Evolutionary conservation across 1,139 yeast genomes (phyloP).

Genomic region (Suhomyces wounanorum): DNA sequence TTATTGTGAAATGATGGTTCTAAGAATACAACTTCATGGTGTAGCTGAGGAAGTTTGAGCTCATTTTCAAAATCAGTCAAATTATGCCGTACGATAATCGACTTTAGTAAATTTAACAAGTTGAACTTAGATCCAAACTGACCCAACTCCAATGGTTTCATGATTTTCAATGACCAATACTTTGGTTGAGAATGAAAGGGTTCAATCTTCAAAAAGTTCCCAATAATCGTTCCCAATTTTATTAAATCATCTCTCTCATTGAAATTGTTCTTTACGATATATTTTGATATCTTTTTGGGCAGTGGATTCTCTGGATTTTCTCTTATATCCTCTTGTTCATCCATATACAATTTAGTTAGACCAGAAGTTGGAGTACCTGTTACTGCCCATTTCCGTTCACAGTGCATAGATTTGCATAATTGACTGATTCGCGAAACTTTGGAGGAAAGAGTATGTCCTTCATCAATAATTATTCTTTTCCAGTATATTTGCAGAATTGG

Average conservation of each 20-base stretch:
- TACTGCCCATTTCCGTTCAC: conserved; percentile 72
- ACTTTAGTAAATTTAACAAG: conserved; percentile 43
- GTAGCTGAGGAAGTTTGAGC: conserved; percentile 58
- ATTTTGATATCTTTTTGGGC: conserved; percentile 35
- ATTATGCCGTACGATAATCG: conserved; percentile 57
- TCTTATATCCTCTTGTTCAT: conserved; percentile 44
- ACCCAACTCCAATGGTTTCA: conserved; percentile 48
- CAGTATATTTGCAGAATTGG: conserved; percentile 52
- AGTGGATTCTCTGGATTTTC: conserved; percentile 15
- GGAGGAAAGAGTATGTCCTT: conserved; percentile 66
- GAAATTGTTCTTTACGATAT: conserved; percentile 36
- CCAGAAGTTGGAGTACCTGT: conserved; percentile 80
- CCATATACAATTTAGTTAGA: conserved; percentile 58
- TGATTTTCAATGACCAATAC: conserved; percentile 49
- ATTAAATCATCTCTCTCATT: conserved; percentile 51
- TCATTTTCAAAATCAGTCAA: conserved; percentile 54
- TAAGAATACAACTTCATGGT: conserved; percentile 57
- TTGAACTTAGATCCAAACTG: conserved; percentile 43
- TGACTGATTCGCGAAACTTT: conserved; percentile 51
- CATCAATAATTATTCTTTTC: conserved; percentile 74
- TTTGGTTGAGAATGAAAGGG: conserved; percentile 55
- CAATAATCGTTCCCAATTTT: conserved; percentile 54
- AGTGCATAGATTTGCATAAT: conserved; percentile 48
- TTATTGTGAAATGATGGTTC: conserved; percentile 64
- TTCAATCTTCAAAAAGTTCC: conserved; percentile 57